Evolutionary conservation across 2,329 filamentous ascomycete genomes (phyloP), one percentile per base, ranked within the genome.

Genomic region (Colletotrichum karsti): DNA sequence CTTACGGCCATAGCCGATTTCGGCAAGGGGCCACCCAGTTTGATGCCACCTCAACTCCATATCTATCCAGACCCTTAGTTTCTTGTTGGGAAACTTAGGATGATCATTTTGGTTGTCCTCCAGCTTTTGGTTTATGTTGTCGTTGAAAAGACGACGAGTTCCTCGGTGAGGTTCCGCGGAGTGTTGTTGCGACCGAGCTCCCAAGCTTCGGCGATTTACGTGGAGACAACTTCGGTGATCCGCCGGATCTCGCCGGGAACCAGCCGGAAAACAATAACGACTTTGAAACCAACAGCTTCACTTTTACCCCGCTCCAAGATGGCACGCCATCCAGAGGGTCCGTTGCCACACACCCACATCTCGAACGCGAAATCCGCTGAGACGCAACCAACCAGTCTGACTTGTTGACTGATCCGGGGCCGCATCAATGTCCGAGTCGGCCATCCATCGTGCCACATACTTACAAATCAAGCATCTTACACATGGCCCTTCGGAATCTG

Each of bases 1-100:
- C 72, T 73, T 73, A 68, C 71, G 59, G 56, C 48, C 30, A 51
- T 65, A 63, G 55, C 68, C 65, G 64, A 56, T 63, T 64, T 70
- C 67, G 67, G 67, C 28, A 67, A 67, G 39, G 64, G 37, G 22
- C 28, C 41, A 44, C 46, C 64, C 60, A 64, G 53, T 48, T 28
- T 35, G 53, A 67, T 64, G 53, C 37, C 53, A 54, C 64, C 60
- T 64, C 24, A 35, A 58, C 37, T 46, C 46, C 24, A 41, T 67
- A 22, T 35, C 22, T 20, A 30, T 39, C 44, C 10, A 59, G 53
- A 33, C n/a, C 12, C 5, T 39, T 41, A 15, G 39, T 59, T 58
- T 20, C n/a, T n/a, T 24, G 15, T 6, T 37, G 39, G 42, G 3
- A 37, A 42, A n/a, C 9, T 13, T 20, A 1, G 2, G 8, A 7